Conservation (phyloP, 148 eudicot genomes). For the Arbutus unedo region DNA sequence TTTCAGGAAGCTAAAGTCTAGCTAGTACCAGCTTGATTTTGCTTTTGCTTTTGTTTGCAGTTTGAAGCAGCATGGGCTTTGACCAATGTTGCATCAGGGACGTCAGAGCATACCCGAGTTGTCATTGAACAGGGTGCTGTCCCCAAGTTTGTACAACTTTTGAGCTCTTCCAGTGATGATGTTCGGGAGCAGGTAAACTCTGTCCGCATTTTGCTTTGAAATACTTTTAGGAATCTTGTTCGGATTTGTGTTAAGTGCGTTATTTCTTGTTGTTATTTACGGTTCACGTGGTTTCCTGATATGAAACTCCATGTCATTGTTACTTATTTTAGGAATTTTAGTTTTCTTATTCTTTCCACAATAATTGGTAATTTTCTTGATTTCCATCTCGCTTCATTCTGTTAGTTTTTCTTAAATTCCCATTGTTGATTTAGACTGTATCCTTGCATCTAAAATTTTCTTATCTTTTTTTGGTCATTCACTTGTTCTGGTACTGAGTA, state of each 20-base stretch:
- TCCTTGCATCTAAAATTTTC: not conserved
- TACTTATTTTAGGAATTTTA: not conserved
- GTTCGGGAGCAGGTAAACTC: conserved; percentile 78
- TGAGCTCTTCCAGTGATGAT: conserved; percentile 85
- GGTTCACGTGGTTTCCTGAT: not conserved
- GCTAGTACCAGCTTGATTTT: not conserved
- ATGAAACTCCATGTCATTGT: not conserved
- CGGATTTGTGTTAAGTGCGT: not conserved
- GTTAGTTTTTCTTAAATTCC: not conserved
- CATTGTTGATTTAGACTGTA: not conserved
- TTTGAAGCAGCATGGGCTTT: conserved; percentile 98
- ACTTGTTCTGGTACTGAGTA: not conserved
- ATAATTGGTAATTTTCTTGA: not conserved
- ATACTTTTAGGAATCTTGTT: not conserved
- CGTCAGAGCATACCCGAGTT: conserved; percentile 85
- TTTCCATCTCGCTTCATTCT: not conserved
- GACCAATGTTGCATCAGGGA: conserved; percentile 94
- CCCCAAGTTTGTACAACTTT: conserved; percentile 79
- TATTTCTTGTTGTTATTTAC: not conserved
- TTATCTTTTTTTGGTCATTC: not conserved
- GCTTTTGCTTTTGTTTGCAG: conserved; percentile 30
- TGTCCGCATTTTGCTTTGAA: not conserved
- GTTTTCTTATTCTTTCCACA: not conserved
- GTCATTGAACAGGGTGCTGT: conserved; percentile 89
- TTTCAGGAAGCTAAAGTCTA: not conserved